Evolutionary conservation across 495 filamentous ascomycete genomes (phyloP).

Genomic region (Daldinia caldariorum): DNA sequence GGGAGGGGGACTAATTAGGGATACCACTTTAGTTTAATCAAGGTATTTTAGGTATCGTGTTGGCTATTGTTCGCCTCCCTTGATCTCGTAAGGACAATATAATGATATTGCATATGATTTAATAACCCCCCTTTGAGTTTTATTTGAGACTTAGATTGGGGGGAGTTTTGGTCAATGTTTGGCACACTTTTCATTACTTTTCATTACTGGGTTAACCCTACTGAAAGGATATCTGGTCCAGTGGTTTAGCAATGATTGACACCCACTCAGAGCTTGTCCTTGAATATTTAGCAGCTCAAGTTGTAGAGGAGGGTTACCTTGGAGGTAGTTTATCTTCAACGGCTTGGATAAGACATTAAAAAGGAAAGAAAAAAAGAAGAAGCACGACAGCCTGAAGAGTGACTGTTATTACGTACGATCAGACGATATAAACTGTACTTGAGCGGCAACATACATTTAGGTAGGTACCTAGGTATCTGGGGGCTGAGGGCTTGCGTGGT

Average conservation of each 20-base stretch:
- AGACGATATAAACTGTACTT: neutral
- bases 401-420: neutral
- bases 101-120: neutral
- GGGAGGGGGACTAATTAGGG: neutral
- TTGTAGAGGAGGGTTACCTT: neutral
- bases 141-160: slow-evolving; percentile 1
- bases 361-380: neutral
- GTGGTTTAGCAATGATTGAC: neutral
- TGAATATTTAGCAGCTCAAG: too few species aligned
- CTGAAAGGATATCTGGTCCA: neutral
- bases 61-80: neutral
- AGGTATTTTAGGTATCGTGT: neutral
- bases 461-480: too few species aligned
- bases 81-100: neutral
- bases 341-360: neutral
- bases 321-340: neutral
- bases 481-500: slow-evolving; percentile 10
- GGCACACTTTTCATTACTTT: neutral
- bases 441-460: slow-evolving; percentile 11
- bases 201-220: neutral
- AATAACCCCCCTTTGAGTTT: slow-evolving; percentile 3
- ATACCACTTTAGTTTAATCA: slow-evolving; percentile 6
- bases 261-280: neutral
- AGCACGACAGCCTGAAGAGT: neutral
- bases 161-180: neutral